A percentile compares a stretch with the other conserved stretches of the same genome.
phyloP scores from a whole-genome alignment of 2,329 filamentous ascomycete genomes.

The Trichoderma endophyticum region DNA sequence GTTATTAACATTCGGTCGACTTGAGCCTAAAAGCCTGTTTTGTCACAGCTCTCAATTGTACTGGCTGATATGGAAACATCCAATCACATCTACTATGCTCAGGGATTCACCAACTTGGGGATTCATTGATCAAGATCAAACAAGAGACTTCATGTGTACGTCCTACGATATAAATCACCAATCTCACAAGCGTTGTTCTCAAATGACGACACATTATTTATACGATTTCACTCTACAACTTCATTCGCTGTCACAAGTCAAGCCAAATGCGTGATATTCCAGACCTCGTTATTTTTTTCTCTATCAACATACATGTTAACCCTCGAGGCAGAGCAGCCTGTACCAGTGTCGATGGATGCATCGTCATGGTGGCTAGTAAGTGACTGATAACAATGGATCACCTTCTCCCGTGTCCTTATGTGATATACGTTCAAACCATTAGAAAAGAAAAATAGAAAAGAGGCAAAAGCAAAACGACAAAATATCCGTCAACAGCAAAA shows the following conservation, averaged over 20 bases:
- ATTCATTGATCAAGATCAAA: too few species aligned
- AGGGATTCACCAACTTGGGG: background rate
- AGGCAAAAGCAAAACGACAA: constrained; percentile 10
- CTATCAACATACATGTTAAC: constrained; percentile 18
- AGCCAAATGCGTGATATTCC: background rate
- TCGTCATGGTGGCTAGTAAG: constrained; percentile 10
- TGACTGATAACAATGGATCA: constrained; percentile 15
- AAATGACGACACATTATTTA: background rate
- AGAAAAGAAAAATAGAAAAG: constrained; percentile 19
- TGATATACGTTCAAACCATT: constrained; percentile 17
- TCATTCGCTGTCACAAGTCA: background rate
- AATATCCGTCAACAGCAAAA: constrained; percentile 19
- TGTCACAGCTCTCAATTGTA: background rate
- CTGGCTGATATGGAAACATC: background rate
- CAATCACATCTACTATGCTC: background rate
- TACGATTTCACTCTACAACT: background rate
- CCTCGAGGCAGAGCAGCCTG: constrained; percentile 3
- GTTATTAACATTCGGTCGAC: background rate
- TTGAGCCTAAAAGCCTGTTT: background rate
- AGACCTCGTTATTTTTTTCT: constrained; percentile 15
- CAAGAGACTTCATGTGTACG: background rate
- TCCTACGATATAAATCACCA: background rate
- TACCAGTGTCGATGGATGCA: constrained; percentile 7
- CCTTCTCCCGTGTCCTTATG: constrained; percentile 6
- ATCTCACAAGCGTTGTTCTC: background rate